Conservation (phyloP, 495 filamentous ascomycete species). For the Penicillium egyptiacum region DNA sequence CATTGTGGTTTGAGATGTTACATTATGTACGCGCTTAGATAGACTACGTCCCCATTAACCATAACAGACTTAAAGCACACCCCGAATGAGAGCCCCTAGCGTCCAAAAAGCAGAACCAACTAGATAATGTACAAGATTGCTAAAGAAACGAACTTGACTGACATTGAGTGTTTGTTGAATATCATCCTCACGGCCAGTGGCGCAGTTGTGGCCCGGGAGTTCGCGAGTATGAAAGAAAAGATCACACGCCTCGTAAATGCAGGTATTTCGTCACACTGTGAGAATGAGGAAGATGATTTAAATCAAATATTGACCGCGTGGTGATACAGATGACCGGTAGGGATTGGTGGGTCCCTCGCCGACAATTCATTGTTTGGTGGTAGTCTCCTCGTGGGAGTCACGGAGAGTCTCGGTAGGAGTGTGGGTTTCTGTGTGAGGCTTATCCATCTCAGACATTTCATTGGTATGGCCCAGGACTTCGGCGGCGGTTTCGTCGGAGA, state of each 20-base stretch:
- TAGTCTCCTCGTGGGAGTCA: slow-evolving; percentile 2
- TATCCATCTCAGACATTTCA: slow-evolving; percentile 13
- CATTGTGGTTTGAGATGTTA: not conserved
- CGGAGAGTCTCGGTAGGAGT: slow-evolving; percentile 6
- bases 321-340: slow-evolving; percentile 6
- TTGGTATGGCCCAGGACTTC: slow-evolving; percentile 33
- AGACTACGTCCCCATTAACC: not conserved
- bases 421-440: slow-evolving; percentile 13
- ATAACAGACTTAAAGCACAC: not conserved
- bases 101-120: not conserved
- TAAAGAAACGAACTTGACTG: not conserved
- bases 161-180: slow-evolving; percentile 3
- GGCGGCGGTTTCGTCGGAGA: slow-evolving; percentile 70
- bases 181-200: not conserved
- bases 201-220: not conserved
- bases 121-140: slow-evolving; percentile 10
- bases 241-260: slow-evolving; percentile 26
- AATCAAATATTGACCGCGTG: slow-evolving; percentile 4
- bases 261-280: slow-evolving; percentile 7
- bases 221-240: slow-evolving; percentile 4
- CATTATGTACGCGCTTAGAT: not conserved
- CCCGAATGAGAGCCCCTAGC: not conserved
- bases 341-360: not conserved
- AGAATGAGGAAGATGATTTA: not conserved
- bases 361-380: not conserved